Base-by-base conservation (phyloP, 169 alveolate species). In the Cardiosporidium cionae region DNA sequence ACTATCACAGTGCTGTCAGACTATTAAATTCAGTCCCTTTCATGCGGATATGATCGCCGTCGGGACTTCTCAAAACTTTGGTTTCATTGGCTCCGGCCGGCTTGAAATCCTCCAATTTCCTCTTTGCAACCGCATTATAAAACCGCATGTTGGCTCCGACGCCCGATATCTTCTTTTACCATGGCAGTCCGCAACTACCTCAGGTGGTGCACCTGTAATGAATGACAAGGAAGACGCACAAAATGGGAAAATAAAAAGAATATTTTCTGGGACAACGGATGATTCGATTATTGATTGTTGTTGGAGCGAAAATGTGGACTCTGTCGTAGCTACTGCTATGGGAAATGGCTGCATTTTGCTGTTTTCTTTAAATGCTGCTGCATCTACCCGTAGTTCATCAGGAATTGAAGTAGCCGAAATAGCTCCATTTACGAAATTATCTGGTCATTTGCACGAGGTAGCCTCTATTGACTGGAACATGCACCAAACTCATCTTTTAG, bases 31-130 rank as follows among this genome's bases (percentile, higher is more conserved):
- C n/a, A 66, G 72, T 29, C 83, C 83, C 7, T 76, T 68, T 23
- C n/a, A 44, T 7, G 36, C 22, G 0, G 33, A 62, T 35, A 36
- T 68, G 25, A 29, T 76, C 25, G 83, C 83, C 3, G 83, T 76
- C 25, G 83, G 69, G n/a, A 29, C 83, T 0, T 44, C 83, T 1
- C 62, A 76, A 37, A 65, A 65, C 34, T 76, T 76, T 54, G 83
- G 83, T 1, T 66, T 76, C 54, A 66, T 70, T 7, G 83, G 83
- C 34, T 63, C 9, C 28, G 77, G 77, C 4, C 31, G 27, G 2
- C 52, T 70, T 28, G 58, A 29, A 25, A 63, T 70, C 54, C 16
- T 63, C 16, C n/a, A n/a, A n/a, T n/a, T n/a, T n/a, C n/a, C n/a
- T n/a, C n/a, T n/a, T n/a, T n/a, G n/a, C n/a, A n/a, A n/a, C n/a